Evolutionary conservation across 2,329 filamentous ascomycete species (phyloP).

Genomic region (Xylaria sp.): DNA sequence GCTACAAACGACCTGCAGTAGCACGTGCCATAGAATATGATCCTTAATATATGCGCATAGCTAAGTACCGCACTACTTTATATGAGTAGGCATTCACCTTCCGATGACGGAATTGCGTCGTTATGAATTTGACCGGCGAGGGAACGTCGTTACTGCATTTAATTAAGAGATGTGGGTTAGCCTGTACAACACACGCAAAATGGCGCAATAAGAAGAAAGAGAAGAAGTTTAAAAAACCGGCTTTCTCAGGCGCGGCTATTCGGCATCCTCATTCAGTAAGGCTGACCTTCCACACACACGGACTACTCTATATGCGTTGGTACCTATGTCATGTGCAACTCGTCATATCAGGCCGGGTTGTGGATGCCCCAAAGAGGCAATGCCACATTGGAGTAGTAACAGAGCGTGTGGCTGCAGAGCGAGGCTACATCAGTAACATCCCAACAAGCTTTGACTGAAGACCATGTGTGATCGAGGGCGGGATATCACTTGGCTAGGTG

Average conservation of each 20-base stretch:
- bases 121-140: conserved; percentile 6
- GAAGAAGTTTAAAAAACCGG: not conserved
- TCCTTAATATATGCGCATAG: not conserved
- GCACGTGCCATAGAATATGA: conserved; percentile 1
- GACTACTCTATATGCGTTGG: not conserved
- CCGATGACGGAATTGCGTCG: not conserved
- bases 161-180: not conserved
- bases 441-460: conserved; percentile 8
- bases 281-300: not conserved
- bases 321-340: conserved; percentile 22
- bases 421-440: conserved; percentile 7
- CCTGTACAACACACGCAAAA: conserved; percentile 10
- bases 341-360: conserved; percentile 8
- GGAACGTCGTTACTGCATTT: conserved; percentile 7
- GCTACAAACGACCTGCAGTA: conserved; percentile 6
- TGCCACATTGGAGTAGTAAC: conserved; percentile 6
- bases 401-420: conserved; percentile 8
- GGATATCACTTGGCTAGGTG: not conserved
- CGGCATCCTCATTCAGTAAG: conserved; percentile 22
- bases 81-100: conserved; percentile 6
- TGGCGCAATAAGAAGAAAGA: not conserved
- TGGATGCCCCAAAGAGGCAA: conserved; percentile 5
- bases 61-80: not conserved
- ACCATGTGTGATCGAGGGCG: not conserved
- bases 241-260: not conserved